Evolutionary conservation across 106 monocot species (phyloP).

Genomic region (Apostasia ramifera): DNA sequence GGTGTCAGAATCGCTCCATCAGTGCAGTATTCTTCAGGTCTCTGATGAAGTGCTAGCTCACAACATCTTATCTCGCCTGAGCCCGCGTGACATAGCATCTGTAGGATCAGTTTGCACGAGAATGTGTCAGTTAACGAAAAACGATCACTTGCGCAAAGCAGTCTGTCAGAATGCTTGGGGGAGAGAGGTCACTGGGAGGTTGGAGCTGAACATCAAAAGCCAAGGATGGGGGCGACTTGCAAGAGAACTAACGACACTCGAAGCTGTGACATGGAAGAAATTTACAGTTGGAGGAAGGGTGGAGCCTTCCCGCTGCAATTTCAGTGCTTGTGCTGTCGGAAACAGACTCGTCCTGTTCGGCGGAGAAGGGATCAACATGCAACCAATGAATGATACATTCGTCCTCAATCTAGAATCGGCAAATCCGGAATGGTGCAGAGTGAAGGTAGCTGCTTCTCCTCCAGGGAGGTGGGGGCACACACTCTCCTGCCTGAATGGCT

Average conservation of each 20-base stretch:
- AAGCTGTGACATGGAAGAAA: constrained; percentile 86
- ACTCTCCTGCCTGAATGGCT: constrained; percentile 65
- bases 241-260: constrained; percentile 79
- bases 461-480: constrained; percentile 97
- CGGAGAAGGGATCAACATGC: constrained; percentile 93
- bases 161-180: constrained; percentile 98
- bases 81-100: constrained; percentile 82
- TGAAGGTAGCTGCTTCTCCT: constrained; percentile 69
- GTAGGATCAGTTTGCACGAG: constrained; percentile 78
- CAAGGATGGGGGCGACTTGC: constrained; percentile 87
- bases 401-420: constrained; percentile 76
- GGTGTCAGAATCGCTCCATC: constrained; percentile 16
- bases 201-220: constrained; percentile 58
- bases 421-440: constrained; percentile 68
- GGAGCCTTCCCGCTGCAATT: constrained; percentile 90
- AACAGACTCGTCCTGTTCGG: constrained; percentile 88
- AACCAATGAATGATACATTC: constrained; percentile 94
- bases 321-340: constrained; percentile 87
- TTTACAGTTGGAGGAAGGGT: constrained; percentile 77
- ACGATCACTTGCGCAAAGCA: constrained; percentile 72
- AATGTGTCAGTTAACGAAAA: constrained; percentile 72
- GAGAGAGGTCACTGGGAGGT: constrained; percentile 49
- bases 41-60: constrained; percentile 91
- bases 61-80: constrained; percentile 76
- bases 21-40: constrained; percentile 64